A percentile compares a stretch with the other conserved stretches of the same genome.
Conservation (phyloP, 169 alveolate genomes). For the Plasmodium coatneyi region DNA sequence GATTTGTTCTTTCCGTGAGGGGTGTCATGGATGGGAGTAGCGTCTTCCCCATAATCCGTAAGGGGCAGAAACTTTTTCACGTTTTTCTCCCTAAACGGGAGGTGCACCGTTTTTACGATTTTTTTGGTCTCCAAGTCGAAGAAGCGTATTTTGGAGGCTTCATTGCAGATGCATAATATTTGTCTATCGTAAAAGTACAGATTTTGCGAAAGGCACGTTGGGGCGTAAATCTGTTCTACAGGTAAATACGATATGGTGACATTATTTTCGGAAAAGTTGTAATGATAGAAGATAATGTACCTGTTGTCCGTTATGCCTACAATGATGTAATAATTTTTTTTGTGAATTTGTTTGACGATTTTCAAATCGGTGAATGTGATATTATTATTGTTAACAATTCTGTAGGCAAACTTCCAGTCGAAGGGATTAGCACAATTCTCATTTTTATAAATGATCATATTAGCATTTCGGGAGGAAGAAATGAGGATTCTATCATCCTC, state of each 20-base stretch:
- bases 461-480: slow-evolving; percentile 37
- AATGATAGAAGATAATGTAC: slow-evolving; percentile 46
- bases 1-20: neutral
- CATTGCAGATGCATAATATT: slow-evolving; percentile 65
- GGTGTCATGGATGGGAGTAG: neutral
- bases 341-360: slow-evolving; percentile 7
- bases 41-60: neutral
- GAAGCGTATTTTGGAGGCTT: slow-evolving; percentile 42
- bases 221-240: slow-evolving; percentile 47
- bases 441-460: slow-evolving; percentile 65
- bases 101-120: slow-evolving; percentile 54
- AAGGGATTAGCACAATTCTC: neutral
- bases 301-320: slow-evolving; percentile 50
- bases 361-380: slow-evolving; percentile 30
- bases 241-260: slow-evolving; percentile 28
- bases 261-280: slow-evolving; percentile 18
- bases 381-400: slow-evolving; percentile 52
- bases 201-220: slow-evolving; percentile 53
- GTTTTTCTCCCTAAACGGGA: slow-evolving; percentile 43
- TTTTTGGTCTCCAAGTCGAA: slow-evolving; percentile 63
- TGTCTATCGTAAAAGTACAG: slow-evolving; percentile 51
- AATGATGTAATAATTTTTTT: slow-evolving; percentile 24
- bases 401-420: slow-evolving; percentile 59
- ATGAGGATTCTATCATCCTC: slow-evolving; percentile 54
- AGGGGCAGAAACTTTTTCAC: slow-evolving; percentile 32